Evolutionary conservation across 805 yeast species (phyloP).

Genomic region (Myxozyma geophila): DNA sequence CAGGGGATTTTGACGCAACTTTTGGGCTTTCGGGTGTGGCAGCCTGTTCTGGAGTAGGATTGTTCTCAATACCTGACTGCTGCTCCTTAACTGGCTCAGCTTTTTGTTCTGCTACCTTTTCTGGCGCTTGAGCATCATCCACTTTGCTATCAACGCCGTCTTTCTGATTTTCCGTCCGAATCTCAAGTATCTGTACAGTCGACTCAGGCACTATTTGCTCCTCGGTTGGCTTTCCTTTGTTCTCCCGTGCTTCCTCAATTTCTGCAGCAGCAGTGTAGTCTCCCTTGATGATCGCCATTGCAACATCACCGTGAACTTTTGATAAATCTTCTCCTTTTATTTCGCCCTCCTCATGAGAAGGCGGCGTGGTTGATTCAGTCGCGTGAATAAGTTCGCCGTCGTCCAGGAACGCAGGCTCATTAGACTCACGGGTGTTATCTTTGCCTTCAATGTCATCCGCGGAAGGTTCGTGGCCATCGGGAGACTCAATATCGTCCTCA

Average conservation of each 20-base stretch:
- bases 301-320: not conserved
- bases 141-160: slow-evolving; percentile 4
- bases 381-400: slow-evolving; percentile 18
- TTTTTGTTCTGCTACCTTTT: too few species aligned
- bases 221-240: not conserved
- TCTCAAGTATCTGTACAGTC: slow-evolving; percentile 6
- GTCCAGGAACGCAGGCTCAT: slow-evolving; percentile 9
- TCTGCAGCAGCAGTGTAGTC: slow-evolving; percentile 22
- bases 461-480: not conserved
- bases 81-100: too few species aligned
- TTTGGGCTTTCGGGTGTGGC: not conserved
- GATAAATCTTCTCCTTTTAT: not conserved
- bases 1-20: not conserved
- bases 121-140: not conserved
- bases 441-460: slow-evolving; percentile 4
- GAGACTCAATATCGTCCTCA: not conserved
- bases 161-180: slow-evolving; percentile 5
- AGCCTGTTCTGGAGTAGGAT: too few species aligned
- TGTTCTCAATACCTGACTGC: too few species aligned
- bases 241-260: slow-evolving; percentile 10
- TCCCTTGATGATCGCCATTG: slow-evolving; percentile 6
- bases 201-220: slow-evolving; percentile 4
- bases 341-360: slow-evolving; percentile 5
- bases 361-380: slow-evolving; percentile 1
- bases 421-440: not conserved